Evolutionary conservation across 345 rosid genomes (phyloP).

Genomic region (Schrenkiella parvula): DNA sequence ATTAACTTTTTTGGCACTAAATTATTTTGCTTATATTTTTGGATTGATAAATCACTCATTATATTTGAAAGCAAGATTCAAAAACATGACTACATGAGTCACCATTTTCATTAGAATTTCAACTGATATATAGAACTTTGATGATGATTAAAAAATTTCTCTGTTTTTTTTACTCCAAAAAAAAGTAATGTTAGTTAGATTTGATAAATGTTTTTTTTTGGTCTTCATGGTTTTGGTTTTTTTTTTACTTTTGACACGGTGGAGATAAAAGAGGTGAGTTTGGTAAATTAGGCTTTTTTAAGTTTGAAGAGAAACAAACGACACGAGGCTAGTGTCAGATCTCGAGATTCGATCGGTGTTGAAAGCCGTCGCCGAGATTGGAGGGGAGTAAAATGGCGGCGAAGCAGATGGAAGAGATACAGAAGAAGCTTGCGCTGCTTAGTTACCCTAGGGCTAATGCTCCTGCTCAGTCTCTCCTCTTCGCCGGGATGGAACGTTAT

Average conservation of each 20-base stretch:
- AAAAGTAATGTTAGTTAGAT: too few relatives aligned
- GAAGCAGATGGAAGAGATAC: slow-evolving; percentile 93
- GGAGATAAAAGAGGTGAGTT: background rate
- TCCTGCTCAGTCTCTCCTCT: slow-evolving; percentile 96
- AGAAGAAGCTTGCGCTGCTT: slow-evolving; percentile 61
- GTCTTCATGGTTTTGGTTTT: too few relatives aligned
- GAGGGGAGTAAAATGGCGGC: slow-evolving; percentile 53
- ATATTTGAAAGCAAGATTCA: too few relatives aligned
- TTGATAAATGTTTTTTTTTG: background rate
- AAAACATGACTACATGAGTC: too few relatives aligned
- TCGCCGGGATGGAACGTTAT: slow-evolving; percentile 98
- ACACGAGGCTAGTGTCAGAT: slow-evolving; percentile 15
- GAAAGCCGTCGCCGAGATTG: slow-evolving; percentile 9
- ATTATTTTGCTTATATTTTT: too few relatives aligned
- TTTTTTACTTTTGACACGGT: background rate
- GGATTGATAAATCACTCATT: too few relatives aligned
- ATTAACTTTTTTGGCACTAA: too few relatives aligned
- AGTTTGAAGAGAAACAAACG: background rate
- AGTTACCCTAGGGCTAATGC: slow-evolving; percentile 81
- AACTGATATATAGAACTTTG: too few relatives aligned
- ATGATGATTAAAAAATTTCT: too few relatives aligned
- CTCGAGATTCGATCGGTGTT: slow-evolving; percentile 22
- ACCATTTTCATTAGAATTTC: too few relatives aligned
- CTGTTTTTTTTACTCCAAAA: too few relatives aligned
- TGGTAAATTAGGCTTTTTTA: background rate